A percentile compares a stretch with the other conserved stretches of the same genome.
Conservation (phyloP, 2,329 filamentous ascomycete genomes). For the Thelonectria olida region DNA sequence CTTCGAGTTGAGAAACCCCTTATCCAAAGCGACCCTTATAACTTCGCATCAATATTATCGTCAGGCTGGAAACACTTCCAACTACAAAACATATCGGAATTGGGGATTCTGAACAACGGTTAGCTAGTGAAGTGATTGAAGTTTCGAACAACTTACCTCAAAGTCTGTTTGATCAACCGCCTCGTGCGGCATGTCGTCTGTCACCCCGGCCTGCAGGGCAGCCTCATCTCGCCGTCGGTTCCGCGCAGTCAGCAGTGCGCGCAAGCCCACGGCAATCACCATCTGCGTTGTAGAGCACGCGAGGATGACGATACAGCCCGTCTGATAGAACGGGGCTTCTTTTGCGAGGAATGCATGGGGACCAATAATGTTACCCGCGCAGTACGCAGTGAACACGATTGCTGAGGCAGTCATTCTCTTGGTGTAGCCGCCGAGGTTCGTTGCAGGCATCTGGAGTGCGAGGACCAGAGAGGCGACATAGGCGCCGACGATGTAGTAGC, state of each 20-base stretch:
- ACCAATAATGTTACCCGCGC: constrained; percentile 42
- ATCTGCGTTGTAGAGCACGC: constrained; percentile 29
- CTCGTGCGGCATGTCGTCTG: neutral
- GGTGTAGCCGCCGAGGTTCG: constrained; percentile 59
- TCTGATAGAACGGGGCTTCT: constrained; percentile 59
- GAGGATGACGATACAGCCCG: constrained; percentile 54
- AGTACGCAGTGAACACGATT: constrained; percentile 58
- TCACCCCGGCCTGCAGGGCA: neutral
- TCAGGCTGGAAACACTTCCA: too few relatives aligned
- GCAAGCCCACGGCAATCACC: constrained; percentile 25
- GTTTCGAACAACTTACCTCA: constrained; percentile 17
- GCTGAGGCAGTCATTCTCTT: constrained; percentile 57
- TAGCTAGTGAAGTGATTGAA: neutral
- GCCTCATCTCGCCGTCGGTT: constrained; percentile 29
- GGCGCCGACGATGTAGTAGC: constrained; percentile 59
- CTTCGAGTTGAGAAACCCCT: too few relatives aligned
- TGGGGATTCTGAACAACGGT: constrained; percentile 5
- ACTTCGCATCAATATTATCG: too few relatives aligned
- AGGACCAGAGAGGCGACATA: constrained; percentile 56
- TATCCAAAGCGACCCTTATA: too few relatives aligned
- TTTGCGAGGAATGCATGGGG: constrained; percentile 51
- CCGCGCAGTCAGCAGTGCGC: constrained; percentile 18
- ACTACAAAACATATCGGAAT: constrained; percentile 16
- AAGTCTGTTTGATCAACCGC: constrained; percentile 33
- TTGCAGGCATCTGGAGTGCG: constrained; percentile 61